These are phyloP conservation scores for Penicilliopsis zonata DNA, from an alignment of 495 filamentous ascomycete species.

Conservation along the genomic window DNA sequence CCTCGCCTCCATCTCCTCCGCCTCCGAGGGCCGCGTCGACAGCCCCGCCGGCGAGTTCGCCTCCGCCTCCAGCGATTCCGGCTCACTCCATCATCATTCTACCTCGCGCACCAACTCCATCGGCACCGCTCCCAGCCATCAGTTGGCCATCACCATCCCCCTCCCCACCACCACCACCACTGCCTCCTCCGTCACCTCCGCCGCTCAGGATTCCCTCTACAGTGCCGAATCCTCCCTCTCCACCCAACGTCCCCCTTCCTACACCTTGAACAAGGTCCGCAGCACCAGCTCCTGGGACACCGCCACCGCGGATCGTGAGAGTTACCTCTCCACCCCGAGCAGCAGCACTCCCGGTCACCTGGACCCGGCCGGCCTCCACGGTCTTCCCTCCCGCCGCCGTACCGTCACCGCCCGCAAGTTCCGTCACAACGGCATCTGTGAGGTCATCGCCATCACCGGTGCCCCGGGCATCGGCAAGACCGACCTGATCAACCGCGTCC, in stretches of 20 bases:
- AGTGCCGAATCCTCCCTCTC: constrained; percentile 24
- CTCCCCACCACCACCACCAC: constrained; percentile 27
- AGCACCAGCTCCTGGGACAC: constrained; percentile 25
- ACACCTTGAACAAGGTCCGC: constrained; percentile 15
- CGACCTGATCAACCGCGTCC: constrained; percentile 64
- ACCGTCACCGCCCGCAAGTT: constrained; percentile 48
- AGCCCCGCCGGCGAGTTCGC: constrained; percentile 34
- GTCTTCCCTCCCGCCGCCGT: too few species aligned
- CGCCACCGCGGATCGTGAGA: constrained; percentile 23
- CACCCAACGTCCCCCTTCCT: constrained; percentile 14
- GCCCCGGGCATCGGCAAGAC: constrained; percentile 75
- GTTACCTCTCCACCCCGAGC: constrained; percentile 12
- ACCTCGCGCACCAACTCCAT: constrained; percentile 29
- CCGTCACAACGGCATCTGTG: constrained; percentile 55
- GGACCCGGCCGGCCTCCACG: too few species aligned
- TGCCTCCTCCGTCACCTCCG: constrained; percentile 19
- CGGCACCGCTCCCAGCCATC: constrained; percentile 15
- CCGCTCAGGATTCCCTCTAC: constrained; percentile 24
- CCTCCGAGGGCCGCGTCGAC: constrained; percentile 45
- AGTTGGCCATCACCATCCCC: too few species aligned
- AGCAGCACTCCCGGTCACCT: constrained; percentile 17
- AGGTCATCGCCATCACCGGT: constrained; percentile 68
- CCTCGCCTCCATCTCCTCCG: constrained; percentile 42
- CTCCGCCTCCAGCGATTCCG: constrained; percentile 41
- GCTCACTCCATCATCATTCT: constrained; percentile 36